phyloP scores from a whole-genome alignment of 345 rosid genomes.

The Brassica cretica region DNA sequence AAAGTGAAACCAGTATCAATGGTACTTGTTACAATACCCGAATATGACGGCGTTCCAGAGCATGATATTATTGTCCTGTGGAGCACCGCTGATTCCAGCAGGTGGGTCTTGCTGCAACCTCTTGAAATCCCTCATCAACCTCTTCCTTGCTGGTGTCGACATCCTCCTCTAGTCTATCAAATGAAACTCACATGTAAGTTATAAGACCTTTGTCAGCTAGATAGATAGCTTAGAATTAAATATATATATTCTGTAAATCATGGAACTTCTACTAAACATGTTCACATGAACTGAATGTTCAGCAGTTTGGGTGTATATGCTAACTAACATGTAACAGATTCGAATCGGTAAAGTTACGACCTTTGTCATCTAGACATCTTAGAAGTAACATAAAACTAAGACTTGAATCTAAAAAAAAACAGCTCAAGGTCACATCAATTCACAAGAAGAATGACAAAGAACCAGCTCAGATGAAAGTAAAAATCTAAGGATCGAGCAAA shows the following conservation, averaged over 20 bases:
- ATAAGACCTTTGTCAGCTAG: neutral
- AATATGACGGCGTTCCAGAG: slow-evolving; percentile 72
- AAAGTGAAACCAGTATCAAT: neutral
- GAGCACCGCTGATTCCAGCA: slow-evolving; percentile 68
- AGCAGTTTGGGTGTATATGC: neutral
- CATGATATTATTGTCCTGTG: slow-evolving; percentile 64
- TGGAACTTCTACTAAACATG: neutral
- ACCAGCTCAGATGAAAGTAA: neutral
- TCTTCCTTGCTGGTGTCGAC: slow-evolving; percentile 77
- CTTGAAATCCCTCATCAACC: slow-evolving; percentile 70
- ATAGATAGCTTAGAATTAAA: neutral
- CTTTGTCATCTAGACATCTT: neutral
- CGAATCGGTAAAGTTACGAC: neutral
- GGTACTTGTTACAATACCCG: slow-evolving; percentile 44
- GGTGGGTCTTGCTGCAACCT: slow-evolving; percentile 75
- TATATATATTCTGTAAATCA: neutral
- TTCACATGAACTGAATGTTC: neutral
- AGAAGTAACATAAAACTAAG: neutral
- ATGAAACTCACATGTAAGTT: neutral
- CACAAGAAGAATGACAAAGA: neutral
- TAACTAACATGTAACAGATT: neutral
- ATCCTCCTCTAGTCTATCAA: slow-evolving; percentile 31
- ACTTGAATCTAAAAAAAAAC: neutral
- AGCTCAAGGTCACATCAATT: neutral
- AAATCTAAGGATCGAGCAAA: neutral